Evolutionary conservation across 1,284 basidiomycete genomes (phyloP).

Genomic region (Trichosporon sp.): DNA sequence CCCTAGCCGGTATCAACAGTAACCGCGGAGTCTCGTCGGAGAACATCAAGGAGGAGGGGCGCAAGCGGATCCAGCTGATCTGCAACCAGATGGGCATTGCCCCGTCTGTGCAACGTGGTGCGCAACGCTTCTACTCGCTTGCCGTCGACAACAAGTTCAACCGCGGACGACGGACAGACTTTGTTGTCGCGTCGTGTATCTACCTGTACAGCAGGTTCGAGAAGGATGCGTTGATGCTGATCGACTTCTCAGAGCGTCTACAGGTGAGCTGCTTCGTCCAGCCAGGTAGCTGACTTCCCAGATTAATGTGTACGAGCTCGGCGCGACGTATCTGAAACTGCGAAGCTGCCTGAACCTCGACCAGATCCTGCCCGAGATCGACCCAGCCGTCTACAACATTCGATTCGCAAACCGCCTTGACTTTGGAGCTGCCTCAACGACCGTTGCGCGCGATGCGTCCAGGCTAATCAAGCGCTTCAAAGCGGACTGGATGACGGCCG

Average conservation of each 20-base stretch:
- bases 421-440: slow-evolving; percentile 90
- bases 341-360: slow-evolving; percentile 83
- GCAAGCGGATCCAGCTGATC: slow-evolving; percentile 77
- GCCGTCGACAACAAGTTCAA: slow-evolving; percentile 93
- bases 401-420: slow-evolving; percentile 96
- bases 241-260: slow-evolving; percentile 92
- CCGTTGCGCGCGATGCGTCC: slow-evolving; percentile 89
- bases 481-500: slow-evolving; percentile 96
- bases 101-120: slow-evolving; percentile 76
- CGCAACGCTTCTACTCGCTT: slow-evolving; percentile 86
- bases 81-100: slow-evolving; percentile 76
- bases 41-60: slow-evolving; percentile 58
- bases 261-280: slow-evolving; percentile 62
- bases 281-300: slow-evolving; percentile 49
- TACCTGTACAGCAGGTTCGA: slow-evolving; percentile 93
- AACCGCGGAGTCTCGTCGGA: slow-evolving; percentile 41
- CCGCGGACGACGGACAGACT: slow-evolving; percentile 86
- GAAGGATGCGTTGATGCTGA: slow-evolving; percentile 90
- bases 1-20: slow-evolving; percentile 39
- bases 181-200: slow-evolving; percentile 92
- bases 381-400: slow-evolving; percentile 95
- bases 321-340: slow-evolving; percentile 92
- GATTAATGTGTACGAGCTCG: slow-evolving; percentile 98
- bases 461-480: slow-evolving; percentile 93
- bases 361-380: slow-evolving; percentile 69